Base-by-base conservation (phyloP, 768 basidiomycete genomes). In the Suillus brevipes region DNA sequence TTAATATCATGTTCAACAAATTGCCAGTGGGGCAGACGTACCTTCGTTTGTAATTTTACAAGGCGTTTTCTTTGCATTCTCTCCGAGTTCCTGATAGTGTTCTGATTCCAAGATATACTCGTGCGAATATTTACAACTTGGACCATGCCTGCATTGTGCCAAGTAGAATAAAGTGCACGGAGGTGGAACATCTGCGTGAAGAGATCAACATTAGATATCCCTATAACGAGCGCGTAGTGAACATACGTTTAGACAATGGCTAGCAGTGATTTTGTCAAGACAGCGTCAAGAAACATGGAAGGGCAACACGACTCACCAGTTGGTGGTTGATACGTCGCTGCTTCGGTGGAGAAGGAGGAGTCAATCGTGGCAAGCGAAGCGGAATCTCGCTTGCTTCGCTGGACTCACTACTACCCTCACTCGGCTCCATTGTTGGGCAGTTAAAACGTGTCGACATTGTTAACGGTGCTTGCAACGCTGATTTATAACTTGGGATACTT, bases 151-250 rank as follows among this genome's bases (percentile, higher is more conserved):
- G 78, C 89, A 89, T 56, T 78, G 80, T 37, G 85, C 81, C 34
- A 89, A 78, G 71, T 89, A 89, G 75, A 86, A 88, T 59, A 87
- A 75, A 20, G 87, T 89, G 72, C 89, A 89, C 18, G 89, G 88
- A 28, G 89, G 83, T 2, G 88, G 88, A 70, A 78, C 84, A 69
- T 89, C 87, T 87, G 70, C 69, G 63, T 47, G 25, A 56, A 37
- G 42, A 40, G 25, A 47, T 69, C 37, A 65, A 60, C 14, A 37
- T 28, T 10, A 31, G 20, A 9, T n/a, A n/a, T 53, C 43, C 6
- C 45, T 53, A 62, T 47, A 65, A 56, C 34, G 64, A 56, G 45
- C 57, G 64, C 28, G 8, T 64, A 49, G 61, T 62, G 43, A 62
- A 83, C 86, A 65, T 73, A 89, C 88, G 87, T 72, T 88, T 89